These are phyloP conservation scores for Solanum gracilifrons DNA, from an alignment of 257 asterid genomes.

Conservation along the genomic window DNA sequence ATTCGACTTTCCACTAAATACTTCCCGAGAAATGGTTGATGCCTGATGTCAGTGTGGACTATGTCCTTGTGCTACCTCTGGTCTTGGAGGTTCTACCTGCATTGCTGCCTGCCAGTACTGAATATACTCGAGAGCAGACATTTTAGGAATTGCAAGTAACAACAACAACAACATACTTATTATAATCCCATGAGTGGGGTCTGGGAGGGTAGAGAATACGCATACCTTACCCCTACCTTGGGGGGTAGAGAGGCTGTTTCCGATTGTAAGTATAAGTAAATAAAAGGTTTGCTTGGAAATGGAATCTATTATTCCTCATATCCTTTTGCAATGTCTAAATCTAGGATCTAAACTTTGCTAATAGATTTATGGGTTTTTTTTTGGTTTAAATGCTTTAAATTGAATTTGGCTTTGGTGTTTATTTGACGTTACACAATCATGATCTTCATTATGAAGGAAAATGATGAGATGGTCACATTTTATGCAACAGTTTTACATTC, in stretches of 20 bases:
- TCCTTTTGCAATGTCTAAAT: background rate
- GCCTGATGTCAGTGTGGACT: background rate
- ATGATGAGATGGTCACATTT: background rate
- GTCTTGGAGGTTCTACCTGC: background rate
- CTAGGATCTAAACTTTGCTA: background rate
- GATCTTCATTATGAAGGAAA: background rate
- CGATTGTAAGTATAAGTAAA: background rate
- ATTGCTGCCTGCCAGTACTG: background rate
- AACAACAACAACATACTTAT: background rate
- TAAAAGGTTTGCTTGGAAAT: background rate
- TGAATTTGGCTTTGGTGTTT: background rate
- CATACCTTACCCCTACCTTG: background rate
- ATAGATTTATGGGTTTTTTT: background rate
- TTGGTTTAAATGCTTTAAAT: background rate
- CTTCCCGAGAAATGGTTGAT: background rate
- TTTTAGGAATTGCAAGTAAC: background rate
- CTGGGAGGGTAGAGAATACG: background rate
- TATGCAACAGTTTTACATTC: background rate
- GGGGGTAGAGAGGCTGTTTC: background rate
- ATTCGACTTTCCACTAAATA: background rate
- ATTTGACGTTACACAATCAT: background rate
- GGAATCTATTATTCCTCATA: background rate
- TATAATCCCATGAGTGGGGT: background rate
- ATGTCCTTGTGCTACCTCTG: background rate
- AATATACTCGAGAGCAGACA: background rate